phyloP scores from a whole-genome alignment of 768 basidiomycete species.

The Agrocybe pediades region DNA sequence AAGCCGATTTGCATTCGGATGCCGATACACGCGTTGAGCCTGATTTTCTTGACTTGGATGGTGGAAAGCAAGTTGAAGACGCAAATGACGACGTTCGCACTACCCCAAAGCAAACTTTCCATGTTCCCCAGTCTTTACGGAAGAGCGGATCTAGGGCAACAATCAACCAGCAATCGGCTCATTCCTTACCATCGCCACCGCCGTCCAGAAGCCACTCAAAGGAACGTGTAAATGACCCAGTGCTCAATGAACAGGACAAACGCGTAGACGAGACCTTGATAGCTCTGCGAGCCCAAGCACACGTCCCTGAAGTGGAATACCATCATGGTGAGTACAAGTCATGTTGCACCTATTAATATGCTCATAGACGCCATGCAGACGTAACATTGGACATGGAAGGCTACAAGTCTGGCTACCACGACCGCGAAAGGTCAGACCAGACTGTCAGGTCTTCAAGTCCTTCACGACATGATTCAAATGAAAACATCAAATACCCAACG shows the following conservation, averaged over 20 bases:
- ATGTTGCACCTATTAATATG: neutral
- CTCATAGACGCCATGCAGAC: conserved; percentile 38
- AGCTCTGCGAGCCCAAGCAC: conserved; percentile 38
- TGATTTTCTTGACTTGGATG: conserved; percentile 86
- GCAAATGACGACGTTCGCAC: conserved; percentile 22
- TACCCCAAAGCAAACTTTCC: conserved; percentile 34
- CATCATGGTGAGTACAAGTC: conserved; percentile 44
- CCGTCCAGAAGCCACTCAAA: conserved; percentile 24
- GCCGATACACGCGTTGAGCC: conserved; percentile 50
- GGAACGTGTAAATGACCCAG: conserved; percentile 25
- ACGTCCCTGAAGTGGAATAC: conserved; percentile 63
- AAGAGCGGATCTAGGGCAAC: conserved; percentile 33
- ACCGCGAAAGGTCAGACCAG: conserved; percentile 39
- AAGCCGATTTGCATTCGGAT: conserved; percentile 13
- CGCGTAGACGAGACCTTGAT: conserved; percentile 55
- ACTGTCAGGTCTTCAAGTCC: conserved; percentile 34
- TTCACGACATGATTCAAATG: conserved; percentile 1
- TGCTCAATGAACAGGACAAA: conserved; percentile 40
- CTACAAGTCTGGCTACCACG: conserved; percentile 57
- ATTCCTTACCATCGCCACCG: conserved; percentile 34
- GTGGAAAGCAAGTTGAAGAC: conserved; percentile 27
- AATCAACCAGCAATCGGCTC: conserved; percentile 21
- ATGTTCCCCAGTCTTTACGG: conserved; percentile 27
- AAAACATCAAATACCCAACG: conserved; percentile 18
- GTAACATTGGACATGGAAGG: conserved; percentile 83